Base-by-base conservation (phyloP, 75 land plant genomes). In the Gnetum montanum region DNA sequence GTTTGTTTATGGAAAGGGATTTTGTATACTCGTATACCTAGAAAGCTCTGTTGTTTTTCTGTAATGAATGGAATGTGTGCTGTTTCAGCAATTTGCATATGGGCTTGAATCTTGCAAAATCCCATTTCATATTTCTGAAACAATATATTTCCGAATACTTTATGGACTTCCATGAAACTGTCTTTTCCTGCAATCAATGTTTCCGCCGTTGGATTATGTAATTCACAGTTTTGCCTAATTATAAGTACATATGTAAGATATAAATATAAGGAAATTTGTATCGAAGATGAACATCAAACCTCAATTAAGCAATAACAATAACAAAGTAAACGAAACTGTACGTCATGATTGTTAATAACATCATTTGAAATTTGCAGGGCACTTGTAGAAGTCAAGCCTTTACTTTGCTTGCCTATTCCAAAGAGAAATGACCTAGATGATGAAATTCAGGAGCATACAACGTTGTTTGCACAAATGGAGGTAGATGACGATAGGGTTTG, bases 341-440 rank as follows among this genome's bases (percentile, higher is more conserved):
- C n/a, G n/a, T n/a, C n/a, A n/a, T n/a, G n/a, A n/a, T n/a, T n/a
- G n/a, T n/a, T n/a, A n/a, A n/a, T n/a, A n/a, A n/a, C n/a, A 15
- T 15, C 16, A 41, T 26, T 58, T 31, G 58, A 46, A 15, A 30
- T 11, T 62, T 61, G 37, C 85, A 88, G 89, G 34, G 85, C 89
- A 59, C 56, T 57, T 63, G 80, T 88, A 5, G 94, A 88, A 85
- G 73, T 88, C 33, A 87, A 88, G 36, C 97, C 97, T 26, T 26
- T 85, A 19, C 73, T 81, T 43, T 73, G 76, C 71, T 64, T 75
- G 30, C 51, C 69, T 13, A 63, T 66, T 23, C 40, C 38, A 48
- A 53, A 22, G 4, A 69, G 75, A 19, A 41, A 22, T 34, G 29
- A 35, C 19, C 27, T 37, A 15, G 66, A 57, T 31, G 19, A 34